phyloP scores from a whole-genome alignment of 345 rosid genomes.

The Populus simonii region DNA sequence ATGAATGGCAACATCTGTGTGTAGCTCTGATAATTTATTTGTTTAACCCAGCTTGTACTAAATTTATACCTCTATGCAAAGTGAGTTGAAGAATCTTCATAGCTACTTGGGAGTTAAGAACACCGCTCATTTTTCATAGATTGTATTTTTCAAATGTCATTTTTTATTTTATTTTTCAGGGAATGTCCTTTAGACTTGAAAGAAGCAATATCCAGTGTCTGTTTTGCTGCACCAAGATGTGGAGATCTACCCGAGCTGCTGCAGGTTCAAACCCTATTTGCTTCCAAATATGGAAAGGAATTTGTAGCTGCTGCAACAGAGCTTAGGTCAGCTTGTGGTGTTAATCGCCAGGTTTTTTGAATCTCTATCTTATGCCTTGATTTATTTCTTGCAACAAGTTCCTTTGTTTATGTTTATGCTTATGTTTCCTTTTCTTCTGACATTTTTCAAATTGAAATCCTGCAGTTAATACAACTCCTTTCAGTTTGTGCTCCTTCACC shows the following conservation, averaged over 20 bases:
- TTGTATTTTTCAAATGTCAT: conserved; percentile 5
- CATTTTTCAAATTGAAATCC: conserved; percentile 4
- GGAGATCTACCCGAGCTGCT: conserved; percentile 86
- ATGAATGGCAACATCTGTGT: neutral
- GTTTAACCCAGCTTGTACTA: conserved; percentile 2
- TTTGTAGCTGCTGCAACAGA: conserved; percentile 90
- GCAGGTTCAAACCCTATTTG: conserved; percentile 86
- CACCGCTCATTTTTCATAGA: conserved; percentile 2
- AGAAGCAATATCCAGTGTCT: conserved; percentile 88
- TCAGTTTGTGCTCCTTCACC: conserved; percentile 87
- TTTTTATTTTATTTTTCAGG: conserved; percentile 39
- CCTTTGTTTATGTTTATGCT: neutral
- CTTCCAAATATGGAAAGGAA: conserved; percentile 81
- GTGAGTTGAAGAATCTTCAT: neutral
- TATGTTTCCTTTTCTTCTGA: conserved; percentile 1
- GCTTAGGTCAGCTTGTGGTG: conserved; percentile 93
- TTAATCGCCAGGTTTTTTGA: conserved; percentile 79
- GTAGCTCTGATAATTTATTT: conserved; percentile 2
- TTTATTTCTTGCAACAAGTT: conserved; percentile 1
- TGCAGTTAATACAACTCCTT: conserved; percentile 81
- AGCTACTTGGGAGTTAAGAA: neutral
- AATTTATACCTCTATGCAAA: neutral
- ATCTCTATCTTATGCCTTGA: neutral
- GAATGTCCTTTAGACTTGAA: conserved; percentile 94
- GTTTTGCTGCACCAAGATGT: conserved; percentile 99